Evolutionary conservation across 768 basidiomycete genomes (phyloP).

Genomic region (Russula compacta): DNA sequence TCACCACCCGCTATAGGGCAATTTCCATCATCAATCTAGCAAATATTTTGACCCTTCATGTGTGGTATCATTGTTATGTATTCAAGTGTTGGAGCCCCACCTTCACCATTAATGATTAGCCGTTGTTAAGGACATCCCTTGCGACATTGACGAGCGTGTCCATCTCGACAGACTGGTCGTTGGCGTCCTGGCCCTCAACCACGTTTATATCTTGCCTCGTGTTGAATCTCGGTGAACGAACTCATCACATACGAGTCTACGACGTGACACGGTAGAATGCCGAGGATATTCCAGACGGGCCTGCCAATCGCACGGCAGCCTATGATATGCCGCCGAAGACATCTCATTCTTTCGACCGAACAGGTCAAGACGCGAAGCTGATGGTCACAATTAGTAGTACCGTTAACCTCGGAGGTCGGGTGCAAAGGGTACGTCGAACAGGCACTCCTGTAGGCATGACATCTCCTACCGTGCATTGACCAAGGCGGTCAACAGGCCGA

Average conservation of each 20-base stretch:
- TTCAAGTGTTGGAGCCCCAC: background rate
- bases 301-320: background rate
- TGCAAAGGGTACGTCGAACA: background rate
- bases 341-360: background rate
- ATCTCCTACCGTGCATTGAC: background rate
- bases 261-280: background rate
- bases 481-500: too few species aligned
- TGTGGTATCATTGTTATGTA: background rate
- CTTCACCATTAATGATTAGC: background rate
- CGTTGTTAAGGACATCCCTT: background rate
- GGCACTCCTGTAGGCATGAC: background rate
- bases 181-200: background rate
- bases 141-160: constrained; percentile 10
- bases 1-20: background rate
- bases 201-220: constrained; percentile 12
- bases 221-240: constrained; percentile 10
- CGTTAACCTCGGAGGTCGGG: background rate
- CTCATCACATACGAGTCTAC: background rate
- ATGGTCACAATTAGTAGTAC: background rate
- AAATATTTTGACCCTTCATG: constrained; percentile 9
- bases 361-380: background rate
- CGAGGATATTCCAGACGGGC: background rate
- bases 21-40: constrained; percentile 6
- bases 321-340: background rate
- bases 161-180: background rate